phyloP scores from a whole-genome alignment of 306 rosid species.

The Ochetophila trinervis region DNA sequence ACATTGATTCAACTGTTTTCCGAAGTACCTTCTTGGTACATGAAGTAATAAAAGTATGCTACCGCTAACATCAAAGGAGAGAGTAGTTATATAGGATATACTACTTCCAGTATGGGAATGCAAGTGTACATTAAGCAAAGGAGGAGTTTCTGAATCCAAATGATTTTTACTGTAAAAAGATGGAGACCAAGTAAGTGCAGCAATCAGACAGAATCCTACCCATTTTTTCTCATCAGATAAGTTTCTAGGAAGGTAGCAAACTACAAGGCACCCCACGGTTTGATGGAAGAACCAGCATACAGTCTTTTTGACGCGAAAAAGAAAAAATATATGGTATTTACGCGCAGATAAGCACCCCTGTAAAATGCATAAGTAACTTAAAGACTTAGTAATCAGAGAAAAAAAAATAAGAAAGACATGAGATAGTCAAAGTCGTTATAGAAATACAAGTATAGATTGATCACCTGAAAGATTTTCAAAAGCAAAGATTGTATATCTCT shows the following conservation, averaged over 20 bases:
- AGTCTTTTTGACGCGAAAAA: background rate
- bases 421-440: too few species aligned
- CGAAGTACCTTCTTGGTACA: conserved; percentile 2
- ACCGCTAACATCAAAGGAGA: too few species aligned
- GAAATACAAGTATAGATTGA: too few species aligned
- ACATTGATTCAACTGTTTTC: conserved; percentile 11
- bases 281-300: background rate
- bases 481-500: too few species aligned
- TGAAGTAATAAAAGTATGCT: conserved; percentile 6
- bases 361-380: background rate
- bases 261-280: background rate
- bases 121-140: background rate
- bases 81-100: too few species aligned
- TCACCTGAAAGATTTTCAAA: too few species aligned
- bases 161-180: too few species aligned
- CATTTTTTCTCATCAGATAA: background rate
- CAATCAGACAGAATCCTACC: conserved; percentile 6
- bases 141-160: background rate
- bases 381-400: too few species aligned
- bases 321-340: background rate
- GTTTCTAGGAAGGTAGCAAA: conserved; percentile 1
- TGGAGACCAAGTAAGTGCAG: background rate
- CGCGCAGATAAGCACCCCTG: background rate
- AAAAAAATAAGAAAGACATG: too few species aligned
- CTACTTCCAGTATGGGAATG: too few species aligned